phyloP scores from a whole-genome alignment of 176 grass and related monocot species.

The Stipa capillata region DNA sequence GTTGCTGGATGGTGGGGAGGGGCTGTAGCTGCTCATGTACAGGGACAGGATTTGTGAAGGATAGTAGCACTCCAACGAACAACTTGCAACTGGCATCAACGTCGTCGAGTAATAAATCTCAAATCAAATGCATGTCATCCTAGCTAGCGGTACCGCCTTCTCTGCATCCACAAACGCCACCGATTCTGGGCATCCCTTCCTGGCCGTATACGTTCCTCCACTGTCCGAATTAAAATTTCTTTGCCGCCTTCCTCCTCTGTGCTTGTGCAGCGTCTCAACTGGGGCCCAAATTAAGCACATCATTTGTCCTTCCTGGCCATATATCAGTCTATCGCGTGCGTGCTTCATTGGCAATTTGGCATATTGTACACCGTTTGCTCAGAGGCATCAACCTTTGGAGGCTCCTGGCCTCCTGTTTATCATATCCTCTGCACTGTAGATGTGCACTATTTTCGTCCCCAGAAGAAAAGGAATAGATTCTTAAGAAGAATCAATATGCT shows the following conservation, averaged over 20 bases:
- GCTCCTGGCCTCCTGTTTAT: neutral
- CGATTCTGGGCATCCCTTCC: neutral
- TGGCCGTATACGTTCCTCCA: neutral
- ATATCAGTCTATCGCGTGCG: neutral
- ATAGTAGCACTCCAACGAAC: neutral
- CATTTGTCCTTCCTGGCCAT: neutral
- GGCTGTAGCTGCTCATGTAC: neutral
- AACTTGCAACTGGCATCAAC: neutral
- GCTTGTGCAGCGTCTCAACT: neutral
- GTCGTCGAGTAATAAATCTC: too few relatives aligned
- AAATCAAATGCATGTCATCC: too few relatives aligned
- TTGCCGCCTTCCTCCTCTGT: neutral
- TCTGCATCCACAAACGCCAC: neutral
- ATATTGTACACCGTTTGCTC: neutral
- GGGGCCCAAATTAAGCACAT: neutral
- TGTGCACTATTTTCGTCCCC: neutral
- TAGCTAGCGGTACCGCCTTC: neutral
- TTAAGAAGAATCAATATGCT: neutral
- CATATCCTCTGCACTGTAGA: conserved; percentile 11
- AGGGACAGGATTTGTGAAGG: neutral
- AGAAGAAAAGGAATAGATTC: neutral
- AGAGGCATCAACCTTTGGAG: neutral
- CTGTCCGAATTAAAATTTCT: neutral
- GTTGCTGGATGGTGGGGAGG: neutral
- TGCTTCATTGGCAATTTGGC: conserved; percentile 16